These are phyloP conservation scores for Xeromyces bisporus DNA, from an alignment of 495 filamentous ascomycete species.

Conservation along the genomic window DNA sequence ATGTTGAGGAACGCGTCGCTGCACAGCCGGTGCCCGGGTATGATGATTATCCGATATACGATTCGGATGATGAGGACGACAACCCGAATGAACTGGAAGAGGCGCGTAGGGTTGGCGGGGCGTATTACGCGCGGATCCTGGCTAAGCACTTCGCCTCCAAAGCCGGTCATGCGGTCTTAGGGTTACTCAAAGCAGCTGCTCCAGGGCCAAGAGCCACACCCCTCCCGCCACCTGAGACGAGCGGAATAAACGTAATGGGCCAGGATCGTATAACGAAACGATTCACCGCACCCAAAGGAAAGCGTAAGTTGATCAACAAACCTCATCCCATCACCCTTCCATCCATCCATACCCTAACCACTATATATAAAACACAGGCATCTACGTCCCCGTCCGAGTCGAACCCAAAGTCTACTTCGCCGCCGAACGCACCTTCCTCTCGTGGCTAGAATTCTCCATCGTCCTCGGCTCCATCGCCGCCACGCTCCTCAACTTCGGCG, in stretches of 20 bases:
- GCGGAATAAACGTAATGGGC: constrained; percentile 32
- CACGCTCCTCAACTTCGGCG: constrained; percentile 77
- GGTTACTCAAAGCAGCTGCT: constrained; percentile 31
- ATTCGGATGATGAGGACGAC: constrained; percentile 71
- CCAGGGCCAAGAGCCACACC: constrained; percentile 44
- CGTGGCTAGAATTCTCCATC: constrained; percentile 95
- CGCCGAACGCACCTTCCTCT: constrained; percentile 86
- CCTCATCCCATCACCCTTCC: neutral
- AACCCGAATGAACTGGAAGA: constrained; percentile 54
- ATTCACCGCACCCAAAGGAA: constrained; percentile 80
- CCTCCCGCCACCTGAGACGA: constrained; percentile 34
- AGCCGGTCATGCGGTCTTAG: constrained; percentile 22
- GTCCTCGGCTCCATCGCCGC: constrained; percentile 84
- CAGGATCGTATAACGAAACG: constrained; percentile 38
- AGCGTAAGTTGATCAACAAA: constrained; percentile 34
- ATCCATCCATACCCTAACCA: neutral
- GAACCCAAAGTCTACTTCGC: constrained; percentile 98
- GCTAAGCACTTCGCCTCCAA: constrained; percentile 27
- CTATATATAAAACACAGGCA: constrained; percentile 30
- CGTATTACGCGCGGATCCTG: constrained; percentile 46
- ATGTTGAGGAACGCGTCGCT: constrained; percentile 60
- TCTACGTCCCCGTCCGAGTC: constrained; percentile 87
- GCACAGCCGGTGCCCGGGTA: constrained; percentile 39
- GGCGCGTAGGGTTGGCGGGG: constrained; percentile 52
- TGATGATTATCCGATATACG: constrained; percentile 73